Evolutionary conservation across 1,284 basidiomycete species (phyloP).

Genomic region (Somion occarium): DNA sequence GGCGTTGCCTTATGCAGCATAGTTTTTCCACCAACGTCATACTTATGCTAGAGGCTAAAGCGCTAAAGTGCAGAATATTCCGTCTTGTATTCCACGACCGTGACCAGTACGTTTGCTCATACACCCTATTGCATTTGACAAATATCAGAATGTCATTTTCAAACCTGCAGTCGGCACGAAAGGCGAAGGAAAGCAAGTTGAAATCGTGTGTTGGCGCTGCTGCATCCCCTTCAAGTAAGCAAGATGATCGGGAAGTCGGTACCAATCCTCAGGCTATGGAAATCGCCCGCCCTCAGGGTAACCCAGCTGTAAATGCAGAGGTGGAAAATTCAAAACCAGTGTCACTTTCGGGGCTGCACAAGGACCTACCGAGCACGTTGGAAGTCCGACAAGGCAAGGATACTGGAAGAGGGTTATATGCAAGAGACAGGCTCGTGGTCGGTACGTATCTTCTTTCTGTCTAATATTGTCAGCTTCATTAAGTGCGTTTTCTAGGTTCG

Average conservation of each 20-base stretch:
- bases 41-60: too few relatives aligned
- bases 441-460: slow-evolving; percentile 3
- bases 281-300: neutral
- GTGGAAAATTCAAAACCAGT: neutral
- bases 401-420: slow-evolving; percentile 12
- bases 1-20: too few relatives aligned
- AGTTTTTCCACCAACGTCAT: too few relatives aligned
- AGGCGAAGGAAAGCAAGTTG: slow-evolving; percentile 14
- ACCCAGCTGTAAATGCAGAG: neutral
- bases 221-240: slow-evolving; percentile 1
- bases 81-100: too few relatives aligned
- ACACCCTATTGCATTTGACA: too few relatives aligned
- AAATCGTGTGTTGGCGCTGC: too few relatives aligned
- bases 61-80: too few relatives aligned
- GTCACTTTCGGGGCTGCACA: neutral
- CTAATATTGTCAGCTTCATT: neutral
- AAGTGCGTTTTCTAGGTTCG: slow-evolving; percentile 41
- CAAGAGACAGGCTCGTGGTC: slow-evolving; percentile 5
- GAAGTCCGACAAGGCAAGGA: slow-evolving; percentile 5
- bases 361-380: neutral
- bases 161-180: slow-evolving; percentile 12
- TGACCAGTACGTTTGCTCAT: too few relatives aligned
- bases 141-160: slow-evolving; percentile 18
- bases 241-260: neutral
- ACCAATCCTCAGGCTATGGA: neutral